Percentiles rank a stretch among this genome's conserved stretches.
phyloP scores from a whole-genome alignment of 2,329 filamentous ascomycete genomes.

The Cladosporium sp. region DNA sequence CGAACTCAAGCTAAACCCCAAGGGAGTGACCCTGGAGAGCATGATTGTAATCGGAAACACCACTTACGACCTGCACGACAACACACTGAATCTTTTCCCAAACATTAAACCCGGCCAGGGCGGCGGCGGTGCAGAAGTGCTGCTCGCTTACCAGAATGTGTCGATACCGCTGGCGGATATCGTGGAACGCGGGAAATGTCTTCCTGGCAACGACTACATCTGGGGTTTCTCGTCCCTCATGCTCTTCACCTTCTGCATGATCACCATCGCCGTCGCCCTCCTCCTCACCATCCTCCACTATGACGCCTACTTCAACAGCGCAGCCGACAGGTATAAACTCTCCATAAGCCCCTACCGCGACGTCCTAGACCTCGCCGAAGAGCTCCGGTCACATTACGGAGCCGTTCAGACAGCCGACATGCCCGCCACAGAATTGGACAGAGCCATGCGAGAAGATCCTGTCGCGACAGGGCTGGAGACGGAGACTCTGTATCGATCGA shows the following conservation, averaged over 20 bases:
- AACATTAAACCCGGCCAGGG: too few relatives aligned
- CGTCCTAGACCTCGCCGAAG: constrained; percentile 21
- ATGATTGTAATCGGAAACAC: background rate
- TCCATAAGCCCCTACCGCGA: constrained; percentile 19
- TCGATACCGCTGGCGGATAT: too few relatives aligned
- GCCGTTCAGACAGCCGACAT: constrained; percentile 17
- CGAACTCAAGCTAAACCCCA: too few relatives aligned
- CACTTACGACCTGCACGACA: background rate
- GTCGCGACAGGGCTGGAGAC: background rate
- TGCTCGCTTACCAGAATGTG: too few relatives aligned
- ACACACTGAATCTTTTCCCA: accelerated
- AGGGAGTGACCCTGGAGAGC: too few relatives aligned
- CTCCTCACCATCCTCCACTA: constrained; percentile 11
- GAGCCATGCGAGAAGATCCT: background rate
- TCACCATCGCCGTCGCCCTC: constrained; percentile 13
- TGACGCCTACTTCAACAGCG: constrained; percentile 44
- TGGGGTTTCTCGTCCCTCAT: constrained; percentile 23
- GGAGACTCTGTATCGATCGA: background rate
- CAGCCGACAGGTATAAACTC: constrained; percentile 54
- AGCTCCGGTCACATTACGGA: constrained; percentile 15
- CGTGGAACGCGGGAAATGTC: background rate
- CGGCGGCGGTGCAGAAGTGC: too few relatives aligned
- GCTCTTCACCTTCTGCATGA: constrained; percentile 23
- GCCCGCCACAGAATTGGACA: constrained; percentile 17
- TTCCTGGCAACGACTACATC: background rate